phyloP scores from a whole-genome alignment of 805 yeast species.

The Barnettozyma pratensis region DNA sequence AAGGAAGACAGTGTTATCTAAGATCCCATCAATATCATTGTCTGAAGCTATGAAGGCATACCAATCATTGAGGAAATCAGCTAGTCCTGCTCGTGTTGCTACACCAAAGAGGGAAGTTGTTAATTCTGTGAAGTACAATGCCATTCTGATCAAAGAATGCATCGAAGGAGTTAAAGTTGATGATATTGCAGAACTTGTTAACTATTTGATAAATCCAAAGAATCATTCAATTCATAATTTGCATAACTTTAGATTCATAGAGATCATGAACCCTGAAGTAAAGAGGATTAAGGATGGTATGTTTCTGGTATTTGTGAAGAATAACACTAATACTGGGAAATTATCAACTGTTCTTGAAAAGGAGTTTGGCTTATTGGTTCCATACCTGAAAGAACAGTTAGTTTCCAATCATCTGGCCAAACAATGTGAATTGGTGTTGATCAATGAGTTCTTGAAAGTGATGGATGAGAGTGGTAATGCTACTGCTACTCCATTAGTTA shows the following conservation, averaged over 20 bases:
- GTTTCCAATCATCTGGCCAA: constrained; percentile 41
- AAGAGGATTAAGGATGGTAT: constrained; percentile 38
- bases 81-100: neutral
- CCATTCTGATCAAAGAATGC: constrained; percentile 48
- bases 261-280: constrained; percentile 26
- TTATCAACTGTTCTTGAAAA: constrained; percentile 9
- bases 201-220: constrained; percentile 16
- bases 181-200: constrained; percentile 25
- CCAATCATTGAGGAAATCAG: constrained; percentile 24
- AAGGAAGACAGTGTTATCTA: constrained; percentile 28
- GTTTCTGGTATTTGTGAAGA: constrained; percentile 29
- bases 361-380: constrained; percentile 37
- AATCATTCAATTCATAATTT: neutral
- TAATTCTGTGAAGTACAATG: constrained; percentile 38
- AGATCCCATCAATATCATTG: constrained; percentile 42
- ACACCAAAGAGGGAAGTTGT: neutral
- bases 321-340: neutral
- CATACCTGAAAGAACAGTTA: constrained; percentile 30
- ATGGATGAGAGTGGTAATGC: neutral
- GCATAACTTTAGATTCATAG: neutral
- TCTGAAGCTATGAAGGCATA: constrained; percentile 35
- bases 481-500: too few relatives aligned
- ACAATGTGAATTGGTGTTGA: constrained; percentile 39
- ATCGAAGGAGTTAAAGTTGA: constrained; percentile 45
- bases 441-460: constrained; percentile 25